Percentiles rank a stretch among this genome's conserved stretches.
Conservation (phyloP, 2,329 filamentous ascomycete genomes). For the Incumbomyces delicatus region DNA sequence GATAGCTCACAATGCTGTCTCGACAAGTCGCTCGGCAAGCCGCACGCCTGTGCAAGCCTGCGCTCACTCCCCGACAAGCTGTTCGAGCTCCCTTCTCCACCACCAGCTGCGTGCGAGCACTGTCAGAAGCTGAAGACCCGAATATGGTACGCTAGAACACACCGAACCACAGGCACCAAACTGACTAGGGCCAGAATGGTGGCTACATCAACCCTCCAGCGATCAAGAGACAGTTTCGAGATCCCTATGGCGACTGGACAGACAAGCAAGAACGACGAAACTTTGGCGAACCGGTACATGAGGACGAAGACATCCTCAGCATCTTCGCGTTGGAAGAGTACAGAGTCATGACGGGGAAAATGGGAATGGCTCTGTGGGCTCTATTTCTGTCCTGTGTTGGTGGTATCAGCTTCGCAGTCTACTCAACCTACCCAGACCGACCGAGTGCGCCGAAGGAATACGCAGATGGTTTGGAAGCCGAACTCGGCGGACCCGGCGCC, state of each 20-base stretch:
- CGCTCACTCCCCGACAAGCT: constrained; percentile 9
- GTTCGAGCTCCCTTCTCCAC: constrained; percentile 35
- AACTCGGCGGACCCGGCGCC: constrained; percentile 62
- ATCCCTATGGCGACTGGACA: constrained; percentile 92
- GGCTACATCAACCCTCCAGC: constrained; percentile 41
- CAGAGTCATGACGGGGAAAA: constrained; percentile 67
- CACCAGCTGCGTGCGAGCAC: constrained; percentile 27
- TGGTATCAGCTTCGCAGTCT: constrained; percentile 57
- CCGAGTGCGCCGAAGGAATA: constrained; percentile 61
- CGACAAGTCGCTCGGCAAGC: constrained; percentile 32
- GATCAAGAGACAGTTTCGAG: constrained; percentile 82
- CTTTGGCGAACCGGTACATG: constrained; percentile 91
- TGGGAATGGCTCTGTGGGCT: constrained; percentile 58
- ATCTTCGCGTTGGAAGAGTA: constrained; percentile 86
- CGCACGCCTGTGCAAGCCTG: constrained; percentile 23
- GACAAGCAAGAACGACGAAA: constrained; percentile 95
- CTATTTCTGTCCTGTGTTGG: constrained; percentile 56
- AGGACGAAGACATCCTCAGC: constrained; percentile 88
- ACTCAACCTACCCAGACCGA: constrained; percentile 61
- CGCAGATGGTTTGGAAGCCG: constrained; percentile 57
- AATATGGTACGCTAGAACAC: constrained; percentile 28
- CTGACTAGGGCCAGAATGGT: constrained; percentile 30
- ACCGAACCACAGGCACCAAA: constrained; percentile 13
- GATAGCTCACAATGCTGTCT: constrained; percentile 30
- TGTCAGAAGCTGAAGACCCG: constrained; percentile 32